These are phyloP conservation scores for Aquilaria sinensis DNA, from an alignment of 345 rosid species.

Conservation along the genomic window DNA sequence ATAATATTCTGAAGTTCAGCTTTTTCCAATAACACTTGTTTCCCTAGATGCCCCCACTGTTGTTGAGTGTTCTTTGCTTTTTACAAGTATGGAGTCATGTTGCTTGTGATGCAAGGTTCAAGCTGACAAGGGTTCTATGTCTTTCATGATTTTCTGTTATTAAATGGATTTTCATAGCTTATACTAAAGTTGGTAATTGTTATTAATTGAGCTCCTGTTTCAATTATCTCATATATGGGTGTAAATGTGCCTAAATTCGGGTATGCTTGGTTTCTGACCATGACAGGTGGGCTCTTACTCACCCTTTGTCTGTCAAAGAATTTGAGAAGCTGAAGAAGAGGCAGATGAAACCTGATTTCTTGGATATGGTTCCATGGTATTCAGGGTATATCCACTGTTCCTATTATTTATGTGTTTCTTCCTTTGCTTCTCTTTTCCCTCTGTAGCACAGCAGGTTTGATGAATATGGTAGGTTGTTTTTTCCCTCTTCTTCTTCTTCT, in stretches of 20 bases:
- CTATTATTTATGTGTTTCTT: constrained; percentile 10
- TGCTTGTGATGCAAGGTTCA: too few species aligned
- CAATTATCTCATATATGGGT: too few species aligned
- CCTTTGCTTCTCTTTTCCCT: background rate
- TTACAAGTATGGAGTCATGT: too few species aligned
- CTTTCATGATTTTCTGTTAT: too few species aligned
- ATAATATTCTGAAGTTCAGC: too few species aligned
- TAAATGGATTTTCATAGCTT: background rate
- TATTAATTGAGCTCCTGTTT: too few species aligned
- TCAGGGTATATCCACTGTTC: constrained; percentile 56
- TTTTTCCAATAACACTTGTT: too few species aligned
- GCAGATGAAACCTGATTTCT: constrained; percentile 89
- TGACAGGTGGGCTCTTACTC: constrained; percentile 96
- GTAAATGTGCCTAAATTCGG: too few species aligned
- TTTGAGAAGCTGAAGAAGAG: constrained; percentile 67
- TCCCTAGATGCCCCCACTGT: background rate
- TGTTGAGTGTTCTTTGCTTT: too few species aligned
- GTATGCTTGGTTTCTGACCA: constrained; percentile 14
- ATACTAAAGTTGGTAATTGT: background rate
- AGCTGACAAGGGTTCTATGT: too few species aligned
- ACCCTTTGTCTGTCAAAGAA: constrained; percentile 78
- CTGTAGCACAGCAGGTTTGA: background rate
- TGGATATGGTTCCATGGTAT: constrained; percentile 99
- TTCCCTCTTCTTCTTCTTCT: background rate
- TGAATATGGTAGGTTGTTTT: too few species aligned